These are phyloP conservation scores for Rubia tinctorum DNA, from an alignment of 305 asterid species.

Conservation along the genomic window DNA sequence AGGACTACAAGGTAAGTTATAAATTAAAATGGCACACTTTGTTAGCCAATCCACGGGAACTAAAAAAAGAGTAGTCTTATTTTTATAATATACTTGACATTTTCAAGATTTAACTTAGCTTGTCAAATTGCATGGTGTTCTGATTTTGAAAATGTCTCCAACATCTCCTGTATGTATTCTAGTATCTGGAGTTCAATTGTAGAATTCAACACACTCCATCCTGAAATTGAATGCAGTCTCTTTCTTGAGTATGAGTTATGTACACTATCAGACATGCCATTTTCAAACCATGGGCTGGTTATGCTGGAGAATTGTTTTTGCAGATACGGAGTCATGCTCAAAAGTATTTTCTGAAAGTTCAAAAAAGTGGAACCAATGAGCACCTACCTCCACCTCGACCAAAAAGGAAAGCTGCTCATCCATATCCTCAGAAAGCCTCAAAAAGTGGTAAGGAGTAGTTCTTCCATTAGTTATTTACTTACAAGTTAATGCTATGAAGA, in stretches of 20 bases:
- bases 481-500: constrained; percentile 13
- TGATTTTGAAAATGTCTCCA: not conserved
- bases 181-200: not conserved
- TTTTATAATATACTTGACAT: not conserved
- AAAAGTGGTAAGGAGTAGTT: constrained; percentile 49
- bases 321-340: constrained; percentile 99
- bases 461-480: constrained; percentile 3
- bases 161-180: not conserved
- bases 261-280: not conserved
- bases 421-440: constrained; percentile 93
- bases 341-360: constrained; percentile 83
- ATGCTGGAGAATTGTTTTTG: constrained; percentile 22
- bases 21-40: not conserved
- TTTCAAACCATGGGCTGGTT: not conserved
- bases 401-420: constrained; percentile 95
- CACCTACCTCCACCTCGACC: constrained; percentile 98
- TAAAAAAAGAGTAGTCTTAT: not conserved
- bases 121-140: not conserved
- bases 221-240: not conserved
- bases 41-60: not conserved
- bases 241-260: not conserved
- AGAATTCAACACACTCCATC: not conserved
- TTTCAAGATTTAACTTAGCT: not conserved
- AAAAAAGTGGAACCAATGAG: constrained; percentile 79
- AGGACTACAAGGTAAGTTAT: not conserved